Base-by-base conservation (phyloP, 176 grass and related monocot species). In the Carex pumila region DNA sequence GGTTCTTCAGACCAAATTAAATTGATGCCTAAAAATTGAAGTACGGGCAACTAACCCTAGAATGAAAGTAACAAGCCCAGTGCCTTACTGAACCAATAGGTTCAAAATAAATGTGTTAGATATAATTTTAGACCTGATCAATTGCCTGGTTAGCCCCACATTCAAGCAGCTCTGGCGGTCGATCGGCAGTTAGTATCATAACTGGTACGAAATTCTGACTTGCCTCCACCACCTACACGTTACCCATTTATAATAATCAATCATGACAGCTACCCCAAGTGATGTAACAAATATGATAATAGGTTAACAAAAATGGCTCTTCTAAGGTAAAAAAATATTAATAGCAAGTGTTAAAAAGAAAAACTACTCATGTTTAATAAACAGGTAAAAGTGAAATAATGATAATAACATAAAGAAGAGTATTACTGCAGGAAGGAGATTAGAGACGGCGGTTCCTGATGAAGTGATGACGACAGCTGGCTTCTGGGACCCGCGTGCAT, bases 361-460 rank as follows among this genome's bases (percentile, higher is more conserved):
- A 54, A 52, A 8, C 12, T 47, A 72, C 5, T 22, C 21, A 75
- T 29, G 9, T n/a, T 75, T 12, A 53, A 52, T 30, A 75, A 47
- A 54, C 4, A 4, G 19, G 72, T 3, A 22, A 62, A 62, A 10
- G 2, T 14, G 31, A 76, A 55, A n/a, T 17, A 41, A 9, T 50
- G 6, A 76, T 54, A 29, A 50, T 71, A 71, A 29, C 19, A 30
- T 54, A 75, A 18, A 29, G 12, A 75, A 75, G 71, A 53, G 19
- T 8, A 45, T 85, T 87, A 98, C 92, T 41, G 95, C 90, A 91
- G 95, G 92, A 87, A 93, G 85, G 85, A 98, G 92, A 93, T 98
- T 98, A 83, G 95, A 98, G 72, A 98, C 91, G 68, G 95, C 95
- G 9, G 95, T 98, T 93, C 95, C 92, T 87, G 95, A 98, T 71